A percentile compares a stretch with the other conserved stretches of the same genome.
phyloP scores from a whole-genome alignment of 805 yeast species.

The Debaryomyces prosopidis region DNA sequence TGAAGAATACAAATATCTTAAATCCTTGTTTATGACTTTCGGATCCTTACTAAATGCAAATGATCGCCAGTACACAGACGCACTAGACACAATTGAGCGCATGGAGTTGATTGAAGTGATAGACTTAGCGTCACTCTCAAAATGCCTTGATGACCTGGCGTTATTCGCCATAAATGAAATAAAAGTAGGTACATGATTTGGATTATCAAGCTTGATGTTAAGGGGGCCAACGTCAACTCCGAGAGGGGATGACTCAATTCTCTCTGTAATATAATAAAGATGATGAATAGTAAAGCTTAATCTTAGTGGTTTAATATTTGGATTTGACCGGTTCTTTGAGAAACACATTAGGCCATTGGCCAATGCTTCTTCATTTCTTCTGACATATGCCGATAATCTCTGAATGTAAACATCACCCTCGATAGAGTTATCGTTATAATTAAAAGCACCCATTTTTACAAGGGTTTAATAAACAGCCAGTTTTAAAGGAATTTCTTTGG shows the following conservation, averaged over 20 bases:
- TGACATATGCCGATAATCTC: conserved; percentile 52
- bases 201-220: conserved; percentile 57
- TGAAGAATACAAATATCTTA: conserved; percentile 58
- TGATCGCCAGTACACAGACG: conserved; percentile 42
- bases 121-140: conserved; percentile 47
- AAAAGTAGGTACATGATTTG: conserved; percentile 52
- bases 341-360: conserved; percentile 60
- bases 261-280: conserved; percentile 58
- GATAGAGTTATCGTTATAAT: conserved; percentile 33
- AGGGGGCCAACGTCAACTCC: conserved; percentile 62
- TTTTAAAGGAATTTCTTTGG: not conserved
- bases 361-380: conserved; percentile 56
- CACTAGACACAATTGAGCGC: conserved; percentile 48
- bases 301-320: conserved; percentile 51
- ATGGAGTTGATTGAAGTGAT: conserved; percentile 60
- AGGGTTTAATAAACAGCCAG: not conserved
- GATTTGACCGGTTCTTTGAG: conserved; percentile 34
- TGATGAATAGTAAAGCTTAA: conserved; percentile 63
- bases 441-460: conserved; percentile 25
- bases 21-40: conserved; percentile 48
- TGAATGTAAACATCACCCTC: conserved; percentile 62
- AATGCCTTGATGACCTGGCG: conserved; percentile 42
- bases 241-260: conserved; percentile 49
- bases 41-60: conserved; percentile 39
- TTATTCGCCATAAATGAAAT: conserved; percentile 62